phyloP scores from a whole-genome alignment of 2,329 filamentous ascomycete species.

The Fusarium sp. region DNA sequence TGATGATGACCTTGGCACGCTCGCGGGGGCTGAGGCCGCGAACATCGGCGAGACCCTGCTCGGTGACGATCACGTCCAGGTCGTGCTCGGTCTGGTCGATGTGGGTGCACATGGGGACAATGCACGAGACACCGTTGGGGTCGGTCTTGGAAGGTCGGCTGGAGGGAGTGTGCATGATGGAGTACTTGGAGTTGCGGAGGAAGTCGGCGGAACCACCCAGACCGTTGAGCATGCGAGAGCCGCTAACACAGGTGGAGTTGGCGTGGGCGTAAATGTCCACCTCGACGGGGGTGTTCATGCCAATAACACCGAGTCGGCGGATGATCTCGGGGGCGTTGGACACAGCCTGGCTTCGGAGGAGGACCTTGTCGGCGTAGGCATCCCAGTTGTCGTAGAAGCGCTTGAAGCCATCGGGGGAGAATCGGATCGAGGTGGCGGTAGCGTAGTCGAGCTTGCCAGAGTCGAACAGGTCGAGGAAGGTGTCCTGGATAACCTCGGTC shows the following conservation, averaged over 20 bases:
- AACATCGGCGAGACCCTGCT: slow-evolving; percentile 84
- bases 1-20: slow-evolving; percentile 85
- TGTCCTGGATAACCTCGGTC: slow-evolving; percentile 94
- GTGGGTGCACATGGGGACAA: slow-evolving; percentile 95
- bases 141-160: slow-evolving; percentile 85
- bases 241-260: slow-evolving; percentile 91
- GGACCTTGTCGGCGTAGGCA: slow-evolving; percentile 81
- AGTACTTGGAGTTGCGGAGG: slow-evolving; percentile 82
- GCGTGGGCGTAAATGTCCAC: slow-evolving; percentile 96
- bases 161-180: slow-evolving; percentile 92
- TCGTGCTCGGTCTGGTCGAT: slow-evolving; percentile 95
- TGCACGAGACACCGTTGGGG: slow-evolving; percentile 84
- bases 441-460: slow-evolving; percentile 89
- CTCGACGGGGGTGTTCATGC: slow-evolving; percentile 95
- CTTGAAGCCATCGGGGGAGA: slow-evolving; percentile 91
- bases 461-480: slow-evolving; percentile 93
- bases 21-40: slow-evolving; percentile 83
- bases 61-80: slow-evolving; percentile 86
- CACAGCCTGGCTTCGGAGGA: slow-evolving; percentile 88
- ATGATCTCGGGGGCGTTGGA: slow-evolving; percentile 94
- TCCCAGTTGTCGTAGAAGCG: slow-evolving; percentile 92
- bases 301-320: slow-evolving; percentile 85
- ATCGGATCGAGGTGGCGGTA: slow-evolving; percentile 89
- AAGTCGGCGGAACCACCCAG: slow-evolving; percentile 87
- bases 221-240: slow-evolving; percentile 87